These are phyloP conservation scores for Crotalaria pallida DNA, from an alignment of 306 rosid species.

Conservation along the genomic window DNA sequence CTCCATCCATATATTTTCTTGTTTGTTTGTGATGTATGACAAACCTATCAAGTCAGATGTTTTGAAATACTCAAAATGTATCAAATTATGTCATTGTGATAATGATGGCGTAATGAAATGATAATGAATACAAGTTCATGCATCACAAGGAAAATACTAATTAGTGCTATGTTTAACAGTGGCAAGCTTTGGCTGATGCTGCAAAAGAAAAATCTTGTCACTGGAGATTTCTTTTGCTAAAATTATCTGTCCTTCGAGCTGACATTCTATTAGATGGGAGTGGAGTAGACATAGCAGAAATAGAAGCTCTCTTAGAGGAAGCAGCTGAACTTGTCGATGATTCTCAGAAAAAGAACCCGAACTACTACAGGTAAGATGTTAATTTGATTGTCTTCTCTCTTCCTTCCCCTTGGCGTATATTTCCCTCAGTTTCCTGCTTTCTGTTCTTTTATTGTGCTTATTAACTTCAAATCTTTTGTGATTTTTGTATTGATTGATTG, in stretches of 20 bases:
- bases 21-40: background rate
- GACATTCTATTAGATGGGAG: constrained; percentile 63
- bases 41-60: background rate
- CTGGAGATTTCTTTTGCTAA: constrained; percentile 88
- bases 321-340: constrained; percentile 87
- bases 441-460: background rate
- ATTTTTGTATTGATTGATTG: constrained; percentile 25
- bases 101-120: background rate
- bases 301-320: constrained; percentile 83
- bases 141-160: background rate
- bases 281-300: constrained; percentile 69
- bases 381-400: background rate
- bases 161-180: constrained; percentile 42
- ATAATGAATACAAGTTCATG: constrained; percentile 4
- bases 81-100: no score
- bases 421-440: background rate
- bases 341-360: constrained; percentile 71
- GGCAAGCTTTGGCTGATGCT: constrained; percentile 86
- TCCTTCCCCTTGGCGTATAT: background rate
- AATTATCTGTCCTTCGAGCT: constrained; percentile 71
- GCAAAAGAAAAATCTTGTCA: constrained; percentile 78
- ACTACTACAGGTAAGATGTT: constrained; percentile 64
- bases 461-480: background rate
- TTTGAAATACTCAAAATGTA: background rate
- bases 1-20: background rate